These are phyloP conservation scores for Tuber umbilicatum DNA, from an alignment of 495 filamentous ascomycete genomes.

Conservation along the genomic window DNA sequence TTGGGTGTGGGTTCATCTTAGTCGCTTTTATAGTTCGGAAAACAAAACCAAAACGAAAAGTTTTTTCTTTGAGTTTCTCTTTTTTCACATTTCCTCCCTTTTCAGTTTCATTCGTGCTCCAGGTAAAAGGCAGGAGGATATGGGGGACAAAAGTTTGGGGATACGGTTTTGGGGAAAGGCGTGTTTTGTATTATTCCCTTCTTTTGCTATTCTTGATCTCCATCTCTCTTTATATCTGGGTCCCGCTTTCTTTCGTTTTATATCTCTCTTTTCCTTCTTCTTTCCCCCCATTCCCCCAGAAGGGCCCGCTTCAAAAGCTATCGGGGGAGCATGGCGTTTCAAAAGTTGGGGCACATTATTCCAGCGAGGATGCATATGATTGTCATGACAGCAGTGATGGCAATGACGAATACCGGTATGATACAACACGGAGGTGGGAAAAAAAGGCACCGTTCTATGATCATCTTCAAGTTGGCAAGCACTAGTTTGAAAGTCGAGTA, in stretches of 20 bases:
- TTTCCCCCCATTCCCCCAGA: not conserved
- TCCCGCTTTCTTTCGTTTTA: slow-evolving; percentile 4
- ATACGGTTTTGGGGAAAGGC: slow-evolving; percentile 7
- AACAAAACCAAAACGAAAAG: slow-evolving; percentile 7
- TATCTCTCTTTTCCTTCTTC: not conserved
- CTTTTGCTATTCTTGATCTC: slow-evolving; percentile 12
- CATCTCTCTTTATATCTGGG: not conserved
- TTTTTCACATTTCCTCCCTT: slow-evolving; percentile 10
- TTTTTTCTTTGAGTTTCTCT: slow-evolving; percentile 29
- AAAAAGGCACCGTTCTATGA: not conserved
- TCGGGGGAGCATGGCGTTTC: not conserved
- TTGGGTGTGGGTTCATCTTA: not conserved
- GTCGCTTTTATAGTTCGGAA: slow-evolving; percentile 2
- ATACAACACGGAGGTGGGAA: not conserved
- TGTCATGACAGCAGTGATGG: not conserved
- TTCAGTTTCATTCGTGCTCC: slow-evolving; percentile 13
- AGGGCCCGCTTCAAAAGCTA: not conserved
- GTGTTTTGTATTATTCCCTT: slow-evolving; percentile 7
- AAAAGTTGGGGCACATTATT: not conserved
- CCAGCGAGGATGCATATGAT: not conserved
- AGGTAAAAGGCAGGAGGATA: slow-evolving; percentile 8
- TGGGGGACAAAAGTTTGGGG: slow-evolving; percentile 6
- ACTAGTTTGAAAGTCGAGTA: not conserved
- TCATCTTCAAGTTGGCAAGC: not conserved
- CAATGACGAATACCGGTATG: not conserved